phyloP scores from a whole-genome alignment of 306 rosid species.

The Vigna mungo region DNA sequence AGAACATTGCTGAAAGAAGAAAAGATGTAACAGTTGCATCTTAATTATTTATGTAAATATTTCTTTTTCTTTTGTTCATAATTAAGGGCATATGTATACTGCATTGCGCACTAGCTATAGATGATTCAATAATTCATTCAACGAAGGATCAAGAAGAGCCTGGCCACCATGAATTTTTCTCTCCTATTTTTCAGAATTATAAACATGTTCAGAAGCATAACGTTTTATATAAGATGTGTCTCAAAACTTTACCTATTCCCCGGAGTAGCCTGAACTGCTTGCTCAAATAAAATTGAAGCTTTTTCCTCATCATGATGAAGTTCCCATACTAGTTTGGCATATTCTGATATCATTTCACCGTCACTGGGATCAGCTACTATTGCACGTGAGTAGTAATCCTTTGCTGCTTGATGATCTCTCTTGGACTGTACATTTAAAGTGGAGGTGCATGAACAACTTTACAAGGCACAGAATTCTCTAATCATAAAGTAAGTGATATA shows the following conservation, averaged over 20 bases:
- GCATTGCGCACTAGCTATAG: slow-evolving; percentile 6
- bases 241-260: slow-evolving; percentile 61
- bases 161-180: not conserved
- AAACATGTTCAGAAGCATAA: slow-evolving; percentile 23
- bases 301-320: slow-evolving; percentile 65
- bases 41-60: not conserved
- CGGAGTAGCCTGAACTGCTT: slow-evolving; percentile 69
- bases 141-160: slow-evolving; percentile 18
- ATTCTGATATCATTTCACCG: slow-evolving; percentile 68
- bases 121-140: slow-evolving; percentile 38
- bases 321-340: slow-evolving; percentile 84
- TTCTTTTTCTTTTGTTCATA: slow-evolving; percentile 31
- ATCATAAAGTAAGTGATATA: slow-evolving; percentile 6
- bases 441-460: not conserved
- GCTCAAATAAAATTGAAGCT: slow-evolving; percentile 62
- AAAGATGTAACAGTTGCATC: slow-evolving; percentile 39
- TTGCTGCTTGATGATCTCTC: slow-evolving; percentile 71
- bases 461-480: slow-evolving; percentile 14
- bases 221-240: slow-evolving; percentile 3
- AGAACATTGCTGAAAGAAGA: slow-evolving; percentile 69
- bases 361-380: slow-evolving; percentile 67
- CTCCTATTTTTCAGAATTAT: not conserved
- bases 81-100: not conserved
- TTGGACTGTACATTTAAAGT: slow-evolving; percentile 60
- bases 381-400: slow-evolving; percentile 65